These are phyloP conservation scores for Stephania yunnanensis DNA, from an alignment of 164 flowering plant species.

Conservation along the genomic window DNA sequence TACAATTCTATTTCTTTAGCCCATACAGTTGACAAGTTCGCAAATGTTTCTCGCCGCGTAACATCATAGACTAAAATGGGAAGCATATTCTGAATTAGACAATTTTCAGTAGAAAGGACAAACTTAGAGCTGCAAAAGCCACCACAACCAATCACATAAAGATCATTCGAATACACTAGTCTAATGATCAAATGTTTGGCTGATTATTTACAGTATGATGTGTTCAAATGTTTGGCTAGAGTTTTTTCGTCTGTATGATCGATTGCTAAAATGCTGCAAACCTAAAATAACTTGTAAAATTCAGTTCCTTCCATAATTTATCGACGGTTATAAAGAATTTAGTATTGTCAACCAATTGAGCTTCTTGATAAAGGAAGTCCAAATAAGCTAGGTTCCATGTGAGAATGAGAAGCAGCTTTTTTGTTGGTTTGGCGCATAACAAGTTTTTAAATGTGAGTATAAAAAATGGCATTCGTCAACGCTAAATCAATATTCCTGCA, in stretches of 20 bases:
- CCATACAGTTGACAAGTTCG: conserved; percentile 75
- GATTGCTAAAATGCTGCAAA: no score
- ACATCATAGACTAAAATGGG: conserved; percentile 64
- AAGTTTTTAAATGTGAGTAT: background rate
- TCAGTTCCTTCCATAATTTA: no score
- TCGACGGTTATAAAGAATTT: no score
- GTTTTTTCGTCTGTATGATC: background rate
- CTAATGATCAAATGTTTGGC: no score
- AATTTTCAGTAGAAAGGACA: background rate
- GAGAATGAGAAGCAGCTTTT: background rate
- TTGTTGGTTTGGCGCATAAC: background rate
- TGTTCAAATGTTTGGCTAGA: background rate
- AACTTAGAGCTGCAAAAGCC: background rate
- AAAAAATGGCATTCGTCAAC: background rate
- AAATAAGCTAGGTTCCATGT: background rate
- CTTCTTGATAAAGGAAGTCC: background rate
- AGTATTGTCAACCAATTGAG: background rate
- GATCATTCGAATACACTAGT: background rate
- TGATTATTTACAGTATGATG: background rate
- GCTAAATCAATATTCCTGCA: background rate
- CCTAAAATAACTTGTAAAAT: no score
- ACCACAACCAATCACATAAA: background rate
- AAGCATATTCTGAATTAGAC: conserved; percentile 4
- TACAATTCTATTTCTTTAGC: conserved; percentile 75
- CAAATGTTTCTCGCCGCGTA: conserved; percentile 67